Base-by-base conservation (phyloP, 768 basidiomycete genomes). In the Porphyrellus cyaneotinctus region DNA sequence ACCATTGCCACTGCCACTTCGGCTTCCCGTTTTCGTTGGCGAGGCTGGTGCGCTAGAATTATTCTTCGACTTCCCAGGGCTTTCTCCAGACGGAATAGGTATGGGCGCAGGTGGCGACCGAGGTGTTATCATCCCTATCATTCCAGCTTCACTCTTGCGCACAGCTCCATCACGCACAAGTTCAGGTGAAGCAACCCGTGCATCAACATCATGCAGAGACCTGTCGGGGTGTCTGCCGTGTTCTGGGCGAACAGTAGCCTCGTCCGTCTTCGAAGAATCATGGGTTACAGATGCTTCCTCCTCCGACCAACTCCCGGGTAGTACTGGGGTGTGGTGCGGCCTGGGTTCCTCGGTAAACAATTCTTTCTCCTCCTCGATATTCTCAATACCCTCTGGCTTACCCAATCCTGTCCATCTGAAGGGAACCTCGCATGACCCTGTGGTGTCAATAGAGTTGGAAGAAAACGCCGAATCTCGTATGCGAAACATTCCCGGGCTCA, bases 391-490 rank as follows among this genome's bases (percentile, higher is more conserved):
- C 38, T 69, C 71, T 55, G 69, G 64, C 51, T 65, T 62, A 58
- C 70, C 66, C 63, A 70, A 48, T 26, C 84, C 85, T 6, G 79
- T 79, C 84, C 84, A 87, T 48, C 80, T 78, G 47, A 84, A 80
- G 4, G 84, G 81, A 37, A 81, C 72, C 30, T 86, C 78, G 15
- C 68, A 69, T 47, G 72, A 77, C 47, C 68, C 67, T 33, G 72
- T 78, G 44, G 72, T 78, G 44, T 66, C 74, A 36, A 68, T 68
- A 7, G 76, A 74, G 53, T 67, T 71, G 23, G 70, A 70, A 17
- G 85, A 84, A 58, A 85, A 76, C 6, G 75, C 78, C 26, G 87
- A 87, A 61, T 87, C 85, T 43, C 87, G 77, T 67, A 65, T 58
- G 51, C 69, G 71, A 50, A 87, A 88, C 26, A 78, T 77, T 20